A percentile compares a stretch with the other conserved stretches of the same genome.
Conservation (phyloP, 23 red algal genomes). For the Chondrus crispus region DNA sequence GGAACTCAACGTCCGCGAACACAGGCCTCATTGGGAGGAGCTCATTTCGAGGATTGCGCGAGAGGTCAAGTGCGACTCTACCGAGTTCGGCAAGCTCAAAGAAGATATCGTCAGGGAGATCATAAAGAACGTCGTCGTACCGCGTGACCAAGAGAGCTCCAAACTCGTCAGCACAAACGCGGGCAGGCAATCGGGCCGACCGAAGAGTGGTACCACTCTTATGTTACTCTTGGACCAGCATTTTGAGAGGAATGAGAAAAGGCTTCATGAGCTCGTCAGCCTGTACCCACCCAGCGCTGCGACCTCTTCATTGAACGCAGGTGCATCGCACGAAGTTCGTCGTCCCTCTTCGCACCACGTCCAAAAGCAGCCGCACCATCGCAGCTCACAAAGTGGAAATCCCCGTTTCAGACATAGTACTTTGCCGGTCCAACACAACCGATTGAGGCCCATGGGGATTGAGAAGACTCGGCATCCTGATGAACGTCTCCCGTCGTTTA, state of each 20-base stretch:
- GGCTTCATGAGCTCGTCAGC: not conserved
- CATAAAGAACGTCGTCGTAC: conserved; percentile 17
- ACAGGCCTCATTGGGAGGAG: not conserved
- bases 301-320: no score
- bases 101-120: conserved; percentile 34
- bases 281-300: no score
- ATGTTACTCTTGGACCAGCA: conserved; percentile 49
- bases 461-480: no score
- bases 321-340: no score
- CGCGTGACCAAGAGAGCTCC: conserved; percentile 32
- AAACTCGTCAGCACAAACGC: conserved; percentile 60
- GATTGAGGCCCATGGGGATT: no score
- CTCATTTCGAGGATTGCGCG: not conserved
- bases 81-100: not conserved
- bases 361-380: no score
- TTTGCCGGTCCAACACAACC: no score
- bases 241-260: not conserved
- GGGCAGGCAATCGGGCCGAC: conserved; percentile 9
- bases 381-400: no score
- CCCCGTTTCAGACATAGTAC: no score
- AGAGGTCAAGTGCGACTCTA: not conserved
- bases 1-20: not conserved
- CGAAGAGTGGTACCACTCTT: conserved; percentile 17
- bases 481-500: not conserved
- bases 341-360: no score